Evolutionary conservation across 208 protist genomes (phyloP).

Genomic region (Acanthamoeba royreba): DNA sequence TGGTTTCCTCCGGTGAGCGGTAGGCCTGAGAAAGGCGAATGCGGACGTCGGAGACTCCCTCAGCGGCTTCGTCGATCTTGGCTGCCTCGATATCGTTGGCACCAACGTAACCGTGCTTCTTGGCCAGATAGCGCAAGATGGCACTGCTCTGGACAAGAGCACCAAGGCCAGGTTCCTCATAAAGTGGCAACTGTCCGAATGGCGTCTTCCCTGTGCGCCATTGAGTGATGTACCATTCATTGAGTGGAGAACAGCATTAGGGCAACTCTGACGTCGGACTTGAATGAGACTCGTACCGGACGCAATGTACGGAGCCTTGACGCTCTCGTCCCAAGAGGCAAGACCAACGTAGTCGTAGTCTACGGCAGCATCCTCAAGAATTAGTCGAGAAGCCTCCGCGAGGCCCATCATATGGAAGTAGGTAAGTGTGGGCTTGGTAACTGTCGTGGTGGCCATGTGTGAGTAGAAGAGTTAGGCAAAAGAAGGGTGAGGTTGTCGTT

Average conservation of each 20-base stretch:
- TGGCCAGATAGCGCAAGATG: constrained; percentile 15
- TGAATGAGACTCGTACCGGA: neutral
- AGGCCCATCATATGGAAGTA: neutral
- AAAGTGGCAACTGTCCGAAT: constrained; percentile 10
- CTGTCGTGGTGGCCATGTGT: neutral
- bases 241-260: neutral
- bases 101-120: neutral
- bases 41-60: neutral
- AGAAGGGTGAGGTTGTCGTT: too few species aligned
- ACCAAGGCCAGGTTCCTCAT: constrained; percentile 1
- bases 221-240: too few species aligned
- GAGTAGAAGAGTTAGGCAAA: too few species aligned
- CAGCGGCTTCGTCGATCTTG: neutral
- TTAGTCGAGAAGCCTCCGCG: neutral
- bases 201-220: neutral
- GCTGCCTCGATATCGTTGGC: neutral
- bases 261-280: neutral
- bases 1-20: neutral
- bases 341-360: constrained; percentile 34
- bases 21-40: neutral
- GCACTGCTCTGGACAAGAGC: neutral
- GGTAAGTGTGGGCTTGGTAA: constrained; percentile 33
- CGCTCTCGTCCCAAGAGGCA: neutral
- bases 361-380: neutral
- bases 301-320: neutral